Evolutionary conservation across 164 flowering plant species (phyloP).

Genomic region (Dillenia suffruticosa): DNA sequence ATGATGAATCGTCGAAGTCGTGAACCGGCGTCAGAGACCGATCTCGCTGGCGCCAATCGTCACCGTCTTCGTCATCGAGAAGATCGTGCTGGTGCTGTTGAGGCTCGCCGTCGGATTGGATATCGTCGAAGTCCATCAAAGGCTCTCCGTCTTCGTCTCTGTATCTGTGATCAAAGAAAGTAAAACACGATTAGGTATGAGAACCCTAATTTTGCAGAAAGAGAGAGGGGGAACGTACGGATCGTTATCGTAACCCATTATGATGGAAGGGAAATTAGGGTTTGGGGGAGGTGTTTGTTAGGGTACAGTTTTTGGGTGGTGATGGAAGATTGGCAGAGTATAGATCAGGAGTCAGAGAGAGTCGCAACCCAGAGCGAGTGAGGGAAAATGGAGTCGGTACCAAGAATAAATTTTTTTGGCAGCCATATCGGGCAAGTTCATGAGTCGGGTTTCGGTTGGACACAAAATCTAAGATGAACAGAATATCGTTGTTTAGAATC

Average conservation of each 20-base stretch:
- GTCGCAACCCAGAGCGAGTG: too few relatives aligned
- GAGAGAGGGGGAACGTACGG: constrained; percentile 34
- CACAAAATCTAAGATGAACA: too few relatives aligned
- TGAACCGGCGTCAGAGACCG: constrained; percentile 63
- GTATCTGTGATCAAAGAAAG: constrained; percentile 37
- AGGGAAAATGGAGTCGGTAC: too few relatives aligned
- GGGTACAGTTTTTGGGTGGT: too few relatives aligned
- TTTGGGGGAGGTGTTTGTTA: too few relatives aligned
- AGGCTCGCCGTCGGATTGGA: constrained; percentile 45
- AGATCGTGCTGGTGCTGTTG: constrained; percentile 24
- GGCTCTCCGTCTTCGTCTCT: constrained; percentile 91
- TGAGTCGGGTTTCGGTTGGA: too few relatives aligned
- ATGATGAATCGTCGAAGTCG: constrained; percentile 28
- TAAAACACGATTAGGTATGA: not conserved
- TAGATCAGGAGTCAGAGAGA: too few relatives aligned
- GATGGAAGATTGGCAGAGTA: too few relatives aligned
- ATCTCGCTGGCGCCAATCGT: constrained; percentile 33
- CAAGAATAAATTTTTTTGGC: too few relatives aligned
- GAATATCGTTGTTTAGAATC: too few relatives aligned
- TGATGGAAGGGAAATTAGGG: not conserved
- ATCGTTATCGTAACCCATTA: constrained; percentile 67
- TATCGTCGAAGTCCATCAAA: constrained; percentile 74
- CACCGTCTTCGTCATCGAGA: constrained; percentile 28
- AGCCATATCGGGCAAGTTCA: too few relatives aligned
- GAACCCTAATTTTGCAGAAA: constrained; percentile 14